A percentile compares a stretch with the other conserved stretches of the same genome.
Conservation (phyloP, 768 basidiomycete species). For the Mycena belliarum region DNA sequence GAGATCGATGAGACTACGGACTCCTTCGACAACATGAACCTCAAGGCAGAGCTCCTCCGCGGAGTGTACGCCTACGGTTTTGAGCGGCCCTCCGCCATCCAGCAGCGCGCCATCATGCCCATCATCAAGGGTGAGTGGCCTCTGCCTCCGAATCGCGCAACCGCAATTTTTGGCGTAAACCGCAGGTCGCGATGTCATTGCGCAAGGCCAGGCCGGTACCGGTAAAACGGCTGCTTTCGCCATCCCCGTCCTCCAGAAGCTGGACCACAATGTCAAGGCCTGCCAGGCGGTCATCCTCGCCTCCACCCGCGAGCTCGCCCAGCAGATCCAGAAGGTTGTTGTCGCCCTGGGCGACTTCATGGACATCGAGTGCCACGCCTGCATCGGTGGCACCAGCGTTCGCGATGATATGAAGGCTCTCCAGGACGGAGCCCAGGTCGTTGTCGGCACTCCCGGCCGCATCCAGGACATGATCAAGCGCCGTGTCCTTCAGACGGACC, state of each 20-base stretch:
- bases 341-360: conserved; percentile 92
- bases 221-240: conserved; percentile 99
- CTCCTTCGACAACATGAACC: conserved; percentile 98
- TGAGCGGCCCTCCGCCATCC: conserved; percentile 97
- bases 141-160: too few species aligned
- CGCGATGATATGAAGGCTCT: conserved; percentile 98
- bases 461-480: conserved; percentile 98
- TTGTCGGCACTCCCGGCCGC: conserved; percentile 95
- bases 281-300: conserved; percentile 98
- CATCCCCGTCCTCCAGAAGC: conserved; percentile 94
- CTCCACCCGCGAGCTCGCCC: conserved; percentile 95
- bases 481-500: conserved; percentile 81
- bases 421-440: conserved; percentile 86
- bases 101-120: conserved; percentile 98
- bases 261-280: conserved; percentile 84
- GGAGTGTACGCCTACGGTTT: conserved; percentile 99
- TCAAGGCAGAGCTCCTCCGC: conserved; percentile 94
- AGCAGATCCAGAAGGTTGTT: conserved; percentile 97
- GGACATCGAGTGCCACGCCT: conserved; percentile 95
- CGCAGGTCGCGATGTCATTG: conserved; percentile 99
- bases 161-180: too few species aligned
- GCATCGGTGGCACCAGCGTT: conserved; percentile 96
- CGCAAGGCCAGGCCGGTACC: conserved; percentile 98
- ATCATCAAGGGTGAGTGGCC: conserved; percentile 98
- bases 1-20: conserved; percentile 98